These are phyloP conservation scores for Xylariaceae sp. DNA, from an alignment of 2,329 filamentous ascomycete genomes.

Conservation along the genomic window DNA sequence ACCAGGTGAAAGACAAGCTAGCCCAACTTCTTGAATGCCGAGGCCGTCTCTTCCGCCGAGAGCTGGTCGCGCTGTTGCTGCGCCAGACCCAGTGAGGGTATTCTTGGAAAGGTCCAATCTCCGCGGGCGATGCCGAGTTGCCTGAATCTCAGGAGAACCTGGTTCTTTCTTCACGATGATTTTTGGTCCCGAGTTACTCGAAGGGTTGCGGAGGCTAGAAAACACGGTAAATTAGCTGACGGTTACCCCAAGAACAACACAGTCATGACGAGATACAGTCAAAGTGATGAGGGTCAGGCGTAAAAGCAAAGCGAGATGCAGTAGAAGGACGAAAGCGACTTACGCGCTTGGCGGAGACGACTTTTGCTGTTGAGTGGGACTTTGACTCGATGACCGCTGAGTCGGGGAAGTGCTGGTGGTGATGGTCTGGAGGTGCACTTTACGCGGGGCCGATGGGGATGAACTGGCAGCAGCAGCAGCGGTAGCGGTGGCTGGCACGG, in stretches of 20 bases:
- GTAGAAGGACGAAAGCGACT: slow-evolving; percentile 31
- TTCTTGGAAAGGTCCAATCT: slow-evolving; percentile 72
- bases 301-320: slow-evolving; percentile 17
- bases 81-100: slow-evolving; percentile 43
- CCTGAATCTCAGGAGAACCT: slow-evolving; percentile 72
- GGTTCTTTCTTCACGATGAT: slow-evolving; percentile 97
- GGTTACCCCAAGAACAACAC: not conserved
- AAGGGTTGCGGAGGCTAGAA: slow-evolving; percentile 42
- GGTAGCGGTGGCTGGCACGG: slow-evolving; percentile 18
- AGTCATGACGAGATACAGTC: not conserved
- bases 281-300: slow-evolving; percentile 5
- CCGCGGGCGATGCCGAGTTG: slow-evolving; percentile 68
- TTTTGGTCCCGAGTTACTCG: slow-evolving; percentile 53
- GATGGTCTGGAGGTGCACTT: slow-evolving; percentile 28
- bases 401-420: slow-evolving; percentile 29
- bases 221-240: slow-evolving; percentile 29
- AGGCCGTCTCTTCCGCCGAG: slow-evolving; percentile 74
- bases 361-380: slow-evolving; percentile 42
- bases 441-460: slow-evolving; percentile 44
- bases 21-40: slow-evolving; percentile 84
- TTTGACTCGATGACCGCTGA: slow-evolving; percentile 49
- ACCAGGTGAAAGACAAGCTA: slow-evolving; percentile 90
- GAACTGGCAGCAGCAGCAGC: slow-evolving; percentile 16
- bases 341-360: slow-evolving; percentile 57
- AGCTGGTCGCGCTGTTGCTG: slow-evolving; percentile 63